phyloP scores from a whole-genome alignment of 345 rosid genomes.

The Noccaea bulbosa region DNA sequence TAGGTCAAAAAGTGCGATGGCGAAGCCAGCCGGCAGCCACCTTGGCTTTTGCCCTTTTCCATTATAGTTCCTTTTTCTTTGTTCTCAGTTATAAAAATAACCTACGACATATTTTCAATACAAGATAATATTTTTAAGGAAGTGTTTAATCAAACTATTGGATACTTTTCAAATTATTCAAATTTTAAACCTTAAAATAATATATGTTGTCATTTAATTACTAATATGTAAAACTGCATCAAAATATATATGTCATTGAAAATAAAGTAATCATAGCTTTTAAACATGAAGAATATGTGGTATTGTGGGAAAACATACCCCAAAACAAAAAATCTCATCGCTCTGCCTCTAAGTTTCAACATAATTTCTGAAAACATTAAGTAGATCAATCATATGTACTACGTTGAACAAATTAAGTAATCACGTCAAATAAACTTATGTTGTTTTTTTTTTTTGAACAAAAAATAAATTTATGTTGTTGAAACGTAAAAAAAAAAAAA shows the following conservation, averaged over 20 bases:
- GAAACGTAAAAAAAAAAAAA: background rate
- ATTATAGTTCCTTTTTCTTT: background rate
- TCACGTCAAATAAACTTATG: background rate
- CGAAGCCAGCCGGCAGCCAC: constrained; percentile 5
- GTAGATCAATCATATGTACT: no score
- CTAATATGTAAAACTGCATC: background rate
- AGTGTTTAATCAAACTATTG: background rate
- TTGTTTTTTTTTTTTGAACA: no score
- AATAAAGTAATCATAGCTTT: background rate
- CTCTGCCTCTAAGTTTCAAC: background rate
- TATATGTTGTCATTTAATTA: no score
- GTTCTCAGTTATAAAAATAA: background rate
- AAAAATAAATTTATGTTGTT: background rate
- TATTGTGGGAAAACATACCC: background rate
- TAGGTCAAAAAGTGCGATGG: constrained; percentile 24
- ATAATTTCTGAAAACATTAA: no score
- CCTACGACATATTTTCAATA: background rate
- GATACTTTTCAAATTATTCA: background rate
- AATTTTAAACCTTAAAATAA: background rate
- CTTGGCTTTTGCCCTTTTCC: constrained; percentile 11
- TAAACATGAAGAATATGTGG: background rate
- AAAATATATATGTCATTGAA: background rate
- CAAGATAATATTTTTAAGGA: background rate
- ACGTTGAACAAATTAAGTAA: no score
- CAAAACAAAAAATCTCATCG: background rate